Evolutionary conservation across 306 rosid genomes (phyloP), one percentile per base, ranked within the genome.

Genomic region (Cicer chorassanicum): DNA sequence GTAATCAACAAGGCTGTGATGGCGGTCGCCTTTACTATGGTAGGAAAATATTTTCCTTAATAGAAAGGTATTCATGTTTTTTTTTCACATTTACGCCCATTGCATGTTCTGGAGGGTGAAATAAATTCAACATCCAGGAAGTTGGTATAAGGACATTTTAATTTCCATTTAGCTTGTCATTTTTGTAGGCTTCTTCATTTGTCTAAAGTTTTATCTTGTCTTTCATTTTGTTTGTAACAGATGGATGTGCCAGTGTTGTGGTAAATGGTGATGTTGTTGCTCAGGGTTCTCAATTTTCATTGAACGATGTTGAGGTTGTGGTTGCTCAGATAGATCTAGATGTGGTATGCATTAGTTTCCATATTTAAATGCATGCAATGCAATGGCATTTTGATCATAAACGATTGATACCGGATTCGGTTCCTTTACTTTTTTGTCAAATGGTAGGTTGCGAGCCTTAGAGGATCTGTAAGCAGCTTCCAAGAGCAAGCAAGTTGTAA

Each of bases 401-500:
- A 44, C 9, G 36, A 29, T 76, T 73, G 21, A 70, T 55, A 18
- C 51, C 64, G 9, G 67, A 68, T 74, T 80, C 39, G 65, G 66
- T 73, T 70, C 38, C 36, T 55, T 64, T 18, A 64, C 45, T 41
- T 53, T 9, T 69, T 57, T 80, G 36, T 71, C 50, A 74, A 24
- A 72, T 80, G 82, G 66, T 86, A 94, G 99, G 99, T 94, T 75
- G 89, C 96, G 61, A 94, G 98, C 76, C 93, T 94, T 39, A 86
- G 99, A 90, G 97, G 99, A 61, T 94, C 99, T 49, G 49, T 94
- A 77, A 92, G 99, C 73, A 90, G 95, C 88, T 94, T 94, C 80
- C 99, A 92, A 84, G 97, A 94, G 86, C 99, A 92, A 85, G 99
- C 97, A 80, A 92, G 99, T 85, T 86, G 91, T 83, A 94, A 94